Evolutionary conservation across 768 basidiomycete species (phyloP).

Genomic region (Trametes cingulata): DNA sequence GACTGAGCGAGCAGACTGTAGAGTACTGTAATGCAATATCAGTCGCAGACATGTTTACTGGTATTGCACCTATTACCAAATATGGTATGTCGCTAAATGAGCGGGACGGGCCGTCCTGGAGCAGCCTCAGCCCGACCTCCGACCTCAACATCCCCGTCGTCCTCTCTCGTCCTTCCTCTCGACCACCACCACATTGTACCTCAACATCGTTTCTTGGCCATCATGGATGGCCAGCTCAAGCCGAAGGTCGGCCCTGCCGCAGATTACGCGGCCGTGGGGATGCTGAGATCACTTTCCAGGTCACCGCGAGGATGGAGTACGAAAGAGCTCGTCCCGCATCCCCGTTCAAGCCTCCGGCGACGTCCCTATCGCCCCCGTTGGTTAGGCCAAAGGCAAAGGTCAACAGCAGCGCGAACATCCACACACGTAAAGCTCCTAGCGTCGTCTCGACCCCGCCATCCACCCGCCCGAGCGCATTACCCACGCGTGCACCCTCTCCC

Average conservation of each 20-base stretch:
- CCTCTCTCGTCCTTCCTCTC: conserved; percentile 1
- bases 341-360: conserved; percentile 41
- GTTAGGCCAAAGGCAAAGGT: conserved; percentile 61
- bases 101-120: conserved; percentile 19
- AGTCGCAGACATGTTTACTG: too few species aligned
- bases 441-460: conserved; percentile 22
- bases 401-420: conserved; percentile 49
- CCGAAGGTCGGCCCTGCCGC: conserved; percentile 43
- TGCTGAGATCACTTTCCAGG: conserved; percentile 39
- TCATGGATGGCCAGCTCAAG: conserved; percentile 44
- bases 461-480: conserved; percentile 23
- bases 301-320: conserved; percentile 53
- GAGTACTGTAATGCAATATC: background rate
- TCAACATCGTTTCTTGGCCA: conserved; percentile 2
- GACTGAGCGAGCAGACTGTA: background rate
- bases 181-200: background rate
- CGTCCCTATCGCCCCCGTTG: conserved; percentile 31
- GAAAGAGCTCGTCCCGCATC: conserved; percentile 49
- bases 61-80: conserved; percentile 9
- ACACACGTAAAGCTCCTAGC: conserved; percentile 28
- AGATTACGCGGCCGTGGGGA: conserved; percentile 12
- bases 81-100: conserved; percentile 11
- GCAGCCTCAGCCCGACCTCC: conserved; percentile 15
- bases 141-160: conserved; percentile 15
- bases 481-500: conserved; percentile 43